These are phyloP conservation scores for Lachancea quebecensis DNA, from an alignment of 805 yeast species.

Conservation along the genomic window DNA sequence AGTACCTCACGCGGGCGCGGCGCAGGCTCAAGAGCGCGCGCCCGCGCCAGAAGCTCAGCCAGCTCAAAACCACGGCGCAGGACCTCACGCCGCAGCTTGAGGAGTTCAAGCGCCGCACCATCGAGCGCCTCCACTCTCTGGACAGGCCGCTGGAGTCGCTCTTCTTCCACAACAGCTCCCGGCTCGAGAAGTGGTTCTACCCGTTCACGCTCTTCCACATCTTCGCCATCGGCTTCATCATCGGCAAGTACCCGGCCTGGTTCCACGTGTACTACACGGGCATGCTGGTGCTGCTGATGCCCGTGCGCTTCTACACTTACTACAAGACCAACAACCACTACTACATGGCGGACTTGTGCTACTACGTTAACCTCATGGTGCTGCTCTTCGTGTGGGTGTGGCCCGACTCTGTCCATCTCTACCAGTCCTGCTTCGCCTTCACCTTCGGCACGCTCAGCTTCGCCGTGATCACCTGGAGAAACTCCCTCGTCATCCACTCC, in stretches of 20 bases:
- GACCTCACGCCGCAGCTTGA: slow-evolving; percentile 18
- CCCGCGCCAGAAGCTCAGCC: slow-evolving; percentile 5
- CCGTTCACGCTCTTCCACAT: slow-evolving; percentile 63
- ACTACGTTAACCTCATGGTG: slow-evolving; percentile 72
- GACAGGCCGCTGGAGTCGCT: slow-evolving; percentile 27
- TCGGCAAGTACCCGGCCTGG: slow-evolving; percentile 70
- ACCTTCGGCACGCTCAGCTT: slow-evolving; percentile 84
- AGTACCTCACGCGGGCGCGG: slow-evolving; percentile 6
- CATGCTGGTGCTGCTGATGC: slow-evolving; percentile 59
- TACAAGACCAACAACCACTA: slow-evolving; percentile 75
- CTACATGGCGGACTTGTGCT: slow-evolving; percentile 87
- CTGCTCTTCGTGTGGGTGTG: slow-evolving; percentile 73
- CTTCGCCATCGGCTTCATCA: slow-evolving; percentile 63
- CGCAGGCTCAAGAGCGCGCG: slow-evolving; percentile 3
- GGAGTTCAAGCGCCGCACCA: slow-evolving; percentile 18
- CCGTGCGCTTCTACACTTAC: slow-evolving; percentile 77
- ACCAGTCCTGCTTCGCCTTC: slow-evolving; percentile 77
- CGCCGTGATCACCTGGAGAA: slow-evolving; percentile 95
- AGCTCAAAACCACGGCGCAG: slow-evolving; percentile 8
- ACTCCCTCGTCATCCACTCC: slow-evolving; percentile 84
- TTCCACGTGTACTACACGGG: slow-evolving; percentile 72
- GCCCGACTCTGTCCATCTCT: slow-evolving; percentile 66
- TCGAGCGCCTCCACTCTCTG: slow-evolving; percentile 19
- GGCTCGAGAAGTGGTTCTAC: slow-evolving; percentile 73
- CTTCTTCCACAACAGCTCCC: slow-evolving; percentile 36